Evolutionary conservation across 345 rosid genomes (phyloP).

Genomic region (Salix viminalis): DNA sequence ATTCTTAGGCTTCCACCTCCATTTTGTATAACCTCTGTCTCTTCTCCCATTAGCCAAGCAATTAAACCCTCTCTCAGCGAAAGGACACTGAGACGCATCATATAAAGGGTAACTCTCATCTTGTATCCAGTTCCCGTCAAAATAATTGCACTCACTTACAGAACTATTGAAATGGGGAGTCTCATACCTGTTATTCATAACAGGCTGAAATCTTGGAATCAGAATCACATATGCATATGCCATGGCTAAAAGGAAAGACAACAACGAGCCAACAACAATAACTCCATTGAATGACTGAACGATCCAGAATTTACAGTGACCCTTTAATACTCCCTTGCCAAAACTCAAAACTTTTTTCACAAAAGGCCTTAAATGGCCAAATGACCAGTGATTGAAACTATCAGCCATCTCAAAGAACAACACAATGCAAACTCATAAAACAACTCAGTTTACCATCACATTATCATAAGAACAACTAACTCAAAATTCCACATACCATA

Average conservation of each 20-base stretch:
- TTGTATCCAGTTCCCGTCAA: constrained; percentile 52
- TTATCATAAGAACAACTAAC: neutral
- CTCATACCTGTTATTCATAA: constrained; percentile 10
- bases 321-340: constrained; percentile 26
- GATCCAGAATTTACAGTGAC: constrained; percentile 33
- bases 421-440: neutral
- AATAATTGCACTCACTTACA: constrained; percentile 39
- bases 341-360: constrained; percentile 26
- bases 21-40: constrained; percentile 49
- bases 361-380: constrained; percentile 26
- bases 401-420: constrained; percentile 19
- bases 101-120: constrained; percentile 61
- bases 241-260: constrained; percentile 41
- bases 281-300: constrained; percentile 38
- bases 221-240: constrained; percentile 38
- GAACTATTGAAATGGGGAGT: constrained; percentile 26
- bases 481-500: neutral
- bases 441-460: neutral
- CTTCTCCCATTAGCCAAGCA: constrained; percentile 62
- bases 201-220: constrained; percentile 40
- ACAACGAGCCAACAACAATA: constrained; percentile 29
- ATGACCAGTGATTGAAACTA: constrained; percentile 17
- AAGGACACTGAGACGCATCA: constrained; percentile 59
- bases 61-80: constrained; percentile 59
- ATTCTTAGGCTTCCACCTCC: constrained; percentile 68